These are phyloP conservation scores for Nepenthes gracilis DNA, from an alignment of 148 eudicot genomes.

Conservation along the genomic window DNA sequence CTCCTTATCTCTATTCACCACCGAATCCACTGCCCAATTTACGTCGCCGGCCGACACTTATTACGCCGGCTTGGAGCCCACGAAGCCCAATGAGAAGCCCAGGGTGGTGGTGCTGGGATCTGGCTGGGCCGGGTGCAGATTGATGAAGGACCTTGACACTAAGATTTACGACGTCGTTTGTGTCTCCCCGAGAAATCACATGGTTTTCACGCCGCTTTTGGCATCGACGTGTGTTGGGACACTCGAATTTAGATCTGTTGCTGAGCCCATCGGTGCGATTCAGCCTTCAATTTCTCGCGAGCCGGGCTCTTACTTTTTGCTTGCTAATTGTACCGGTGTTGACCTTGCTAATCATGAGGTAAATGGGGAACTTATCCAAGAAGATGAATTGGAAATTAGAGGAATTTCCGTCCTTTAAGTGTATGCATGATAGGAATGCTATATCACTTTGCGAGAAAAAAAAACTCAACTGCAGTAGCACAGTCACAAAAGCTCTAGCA, in stretches of 20 bases:
- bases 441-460: no score
- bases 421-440: no score
- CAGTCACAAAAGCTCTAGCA: no score
- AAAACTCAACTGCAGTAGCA: no score
- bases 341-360: constrained; percentile 66
- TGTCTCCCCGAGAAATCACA: constrained; percentile 89
- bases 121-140: constrained; percentile 97
- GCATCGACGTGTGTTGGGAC: constrained; percentile 97
- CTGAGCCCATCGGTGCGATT: constrained; percentile 81
- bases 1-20: constrained; percentile 7
- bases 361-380: neutral
- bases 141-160: constrained; percentile 72
- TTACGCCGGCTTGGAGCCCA: constrained; percentile 54
- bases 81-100: constrained; percentile 69
- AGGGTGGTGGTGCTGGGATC: constrained; percentile 81
- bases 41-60: neutral
- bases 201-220: constrained; percentile 90
- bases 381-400: no score
- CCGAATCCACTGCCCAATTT: constrained; percentile 4
- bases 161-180: constrained; percentile 68
- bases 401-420: no score
- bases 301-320: constrained; percentile 74
- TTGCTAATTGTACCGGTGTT: constrained; percentile 54
- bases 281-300: constrained; percentile 86
- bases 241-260: constrained; percentile 89